Conservation (phyloP, 352 stramenopile species). For the Phytophthora quininea region DNA sequence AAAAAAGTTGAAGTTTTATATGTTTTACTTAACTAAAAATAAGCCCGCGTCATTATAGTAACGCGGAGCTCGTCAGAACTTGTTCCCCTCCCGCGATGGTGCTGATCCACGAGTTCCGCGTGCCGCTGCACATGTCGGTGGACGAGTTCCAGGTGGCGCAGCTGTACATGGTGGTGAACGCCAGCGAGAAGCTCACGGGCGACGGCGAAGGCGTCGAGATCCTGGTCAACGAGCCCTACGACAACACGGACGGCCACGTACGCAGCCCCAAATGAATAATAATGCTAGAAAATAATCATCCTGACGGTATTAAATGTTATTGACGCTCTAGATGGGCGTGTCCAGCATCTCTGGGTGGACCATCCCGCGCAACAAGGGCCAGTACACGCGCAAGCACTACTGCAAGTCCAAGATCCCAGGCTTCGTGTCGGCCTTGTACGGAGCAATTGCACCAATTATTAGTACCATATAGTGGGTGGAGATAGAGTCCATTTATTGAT, state of each 20-base stretch:
- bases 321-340: constrained; percentile 51
- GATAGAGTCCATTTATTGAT: too few relatives aligned
- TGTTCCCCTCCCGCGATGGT: constrained; percentile 48
- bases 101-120: constrained; percentile 88
- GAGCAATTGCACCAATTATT: background rate
- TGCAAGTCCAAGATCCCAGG: constrained; percentile 85
- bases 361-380: constrained; percentile 78
- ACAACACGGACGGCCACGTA: constrained; percentile 82
- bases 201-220: constrained; percentile 88
- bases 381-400: constrained; percentile 91
- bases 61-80: too few relatives aligned
- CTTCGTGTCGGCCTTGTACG: constrained; percentile 83
- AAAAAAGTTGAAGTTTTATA: too few relatives aligned
- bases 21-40: too few relatives aligned
- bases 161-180: constrained; percentile 89
- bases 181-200: constrained; percentile 84
- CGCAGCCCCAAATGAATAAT: constrained; percentile 5
- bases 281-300: background rate
- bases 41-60: too few relatives aligned
- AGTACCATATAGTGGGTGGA: too few relatives aligned
- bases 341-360: constrained; percentile 78
- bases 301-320: background rate
- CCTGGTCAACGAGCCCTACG: constrained; percentile 86
- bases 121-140: constrained; percentile 87
- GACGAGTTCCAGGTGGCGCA: constrained; percentile 87